A percentile compares a stretch with the other conserved stretches of the same genome.
Conservation (phyloP, 2,329 filamentous ascomycete species). For the Trichoderma hamatum region DNA sequence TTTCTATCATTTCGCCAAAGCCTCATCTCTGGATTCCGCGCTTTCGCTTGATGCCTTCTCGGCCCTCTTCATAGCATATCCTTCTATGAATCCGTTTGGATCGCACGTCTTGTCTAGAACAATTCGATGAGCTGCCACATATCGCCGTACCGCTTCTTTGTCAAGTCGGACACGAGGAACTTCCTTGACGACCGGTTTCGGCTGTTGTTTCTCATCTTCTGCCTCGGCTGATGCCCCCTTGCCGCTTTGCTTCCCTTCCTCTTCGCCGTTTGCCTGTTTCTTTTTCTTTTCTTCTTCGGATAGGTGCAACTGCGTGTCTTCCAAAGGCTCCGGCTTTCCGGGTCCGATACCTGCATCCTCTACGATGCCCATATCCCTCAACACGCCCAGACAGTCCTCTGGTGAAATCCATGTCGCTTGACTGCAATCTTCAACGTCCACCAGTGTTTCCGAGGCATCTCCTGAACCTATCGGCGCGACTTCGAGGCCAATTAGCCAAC, state of each 20-base stretch:
- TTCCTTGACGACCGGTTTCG: conserved; percentile 35
- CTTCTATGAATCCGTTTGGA: conserved; percentile 72
- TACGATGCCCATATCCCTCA: conserved; percentile 79
- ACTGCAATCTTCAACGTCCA: conserved; percentile 72
- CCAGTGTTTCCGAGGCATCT: conserved; percentile 48
- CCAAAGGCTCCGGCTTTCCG: conserved; percentile 39
- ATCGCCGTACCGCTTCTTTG: conserved; percentile 63
- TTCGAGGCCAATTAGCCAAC: conserved; percentile 60
- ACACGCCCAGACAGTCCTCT: conserved; percentile 78
- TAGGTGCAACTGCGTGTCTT: conserved; percentile 22
- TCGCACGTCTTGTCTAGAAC: conserved; percentile 69
- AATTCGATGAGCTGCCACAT: conserved; percentile 66
- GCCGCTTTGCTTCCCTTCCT: conserved; percentile 24
- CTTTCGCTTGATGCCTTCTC: conserved; percentile 41
- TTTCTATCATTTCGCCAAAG: conserved; percentile 5
- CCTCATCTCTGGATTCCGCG: conserved; percentile 31
- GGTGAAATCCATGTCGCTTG: conserved; percentile 78
- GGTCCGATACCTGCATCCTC: conserved; percentile 57
- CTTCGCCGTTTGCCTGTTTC: conserved; percentile 30
- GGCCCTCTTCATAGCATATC: conserved; percentile 58
- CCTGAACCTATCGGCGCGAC: conserved; percentile 37
- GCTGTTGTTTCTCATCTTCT: conserved; percentile 36
- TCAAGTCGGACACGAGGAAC: conserved; percentile 56
- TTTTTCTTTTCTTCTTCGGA: conserved; percentile 25
- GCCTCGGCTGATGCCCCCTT: conserved; percentile 26